Base-by-base conservation (phyloP, 116 monocot genomes). In the Trichopus zeylanicus region DNA sequence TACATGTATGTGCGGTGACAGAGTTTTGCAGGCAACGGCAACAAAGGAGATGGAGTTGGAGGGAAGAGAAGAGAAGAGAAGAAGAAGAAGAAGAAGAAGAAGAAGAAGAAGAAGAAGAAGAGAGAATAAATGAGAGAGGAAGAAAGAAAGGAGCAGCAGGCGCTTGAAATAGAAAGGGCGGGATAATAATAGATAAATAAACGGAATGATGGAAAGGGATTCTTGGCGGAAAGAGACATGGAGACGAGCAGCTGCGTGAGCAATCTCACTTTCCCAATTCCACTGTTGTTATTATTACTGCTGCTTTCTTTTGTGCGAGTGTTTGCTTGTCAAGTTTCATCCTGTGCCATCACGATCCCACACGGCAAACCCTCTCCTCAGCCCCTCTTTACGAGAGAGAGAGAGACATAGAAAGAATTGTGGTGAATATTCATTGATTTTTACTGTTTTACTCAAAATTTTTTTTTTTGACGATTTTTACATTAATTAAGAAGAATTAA, bases 31-130 rank as follows among this genome's bases (percentile, higher is more conserved):
- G n/a, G 30, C 39, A n/a, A 48, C 19, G 51, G 53, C 13, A 59
- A 24, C 7, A 61, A 56, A 16, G 34, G 10, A 35, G 31, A 47
- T 34, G 47, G 54, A 70, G 59, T 29, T 64, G 57, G 26, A 6
- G 15, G 32, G 38, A 29, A 22, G 34, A 35, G 10, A 6, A 10
- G 10, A 35, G 5, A 35, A 5, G 5, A 10, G 34, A 10, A 35
- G 34, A 10, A 5, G 5, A 35, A 20, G 5, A 25, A 4, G 8
- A 19, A 24, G 6, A 29, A 39, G 58, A 57, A 13, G 22, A 30
- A 31, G 33, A 9, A 52, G 51, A 31, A 28, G 33, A 31, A 29
- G 26, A 30, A 26, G 47, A 30, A 48, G 62, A 62, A 29, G 29
- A 47, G 7, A 18, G 42, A 18, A 42, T 42, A 42, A 42, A 4